Percentiles rank a stretch among this genome's conserved stretches.
Evolutionary conservation across 2,329 filamentous ascomycete genomes (phyloP).

Genomic region (Raffaelea albimanens): DNA sequence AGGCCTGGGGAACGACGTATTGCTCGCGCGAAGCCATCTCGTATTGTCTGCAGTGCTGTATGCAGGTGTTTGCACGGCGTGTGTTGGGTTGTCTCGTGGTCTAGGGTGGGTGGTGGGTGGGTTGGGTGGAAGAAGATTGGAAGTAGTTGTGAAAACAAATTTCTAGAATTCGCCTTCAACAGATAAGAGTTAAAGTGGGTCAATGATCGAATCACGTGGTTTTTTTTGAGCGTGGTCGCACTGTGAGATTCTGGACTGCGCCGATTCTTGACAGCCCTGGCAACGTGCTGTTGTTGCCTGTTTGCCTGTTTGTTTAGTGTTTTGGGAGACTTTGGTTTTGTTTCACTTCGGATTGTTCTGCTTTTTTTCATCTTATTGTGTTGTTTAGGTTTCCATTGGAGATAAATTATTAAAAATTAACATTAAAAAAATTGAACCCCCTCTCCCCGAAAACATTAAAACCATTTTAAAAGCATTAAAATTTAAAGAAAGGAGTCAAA

Average conservation of each 20-base stretch:
- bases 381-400: too few species aligned
- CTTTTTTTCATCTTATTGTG: too few species aligned
- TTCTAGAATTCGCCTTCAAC: background rate
- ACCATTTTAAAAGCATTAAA: too few species aligned
- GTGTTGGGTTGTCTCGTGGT: background rate
- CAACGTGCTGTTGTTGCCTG: too few species aligned
- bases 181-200: background rate
- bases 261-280: background rate
- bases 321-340: too few species aligned
- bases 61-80: background rate
- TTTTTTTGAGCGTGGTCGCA: background rate
- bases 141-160: background rate
- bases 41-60: background rate
- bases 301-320: too few species aligned
- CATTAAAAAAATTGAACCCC: too few species aligned
- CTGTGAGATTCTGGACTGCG: background rate
- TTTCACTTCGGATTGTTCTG: too few species aligned
- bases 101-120: background rate
- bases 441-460: too few species aligned
- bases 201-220: background rate
- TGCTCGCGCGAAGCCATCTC: slow-evolving; percentile 54
- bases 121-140: background rate
- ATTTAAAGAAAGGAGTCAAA: too few species aligned
- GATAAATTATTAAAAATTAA: too few species aligned
- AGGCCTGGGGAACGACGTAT: slow-evolving; percentile 60